phyloP scores from a whole-genome alignment of 202 grass and related monocot species.

The Schoenoplectus triqueter region DNA sequence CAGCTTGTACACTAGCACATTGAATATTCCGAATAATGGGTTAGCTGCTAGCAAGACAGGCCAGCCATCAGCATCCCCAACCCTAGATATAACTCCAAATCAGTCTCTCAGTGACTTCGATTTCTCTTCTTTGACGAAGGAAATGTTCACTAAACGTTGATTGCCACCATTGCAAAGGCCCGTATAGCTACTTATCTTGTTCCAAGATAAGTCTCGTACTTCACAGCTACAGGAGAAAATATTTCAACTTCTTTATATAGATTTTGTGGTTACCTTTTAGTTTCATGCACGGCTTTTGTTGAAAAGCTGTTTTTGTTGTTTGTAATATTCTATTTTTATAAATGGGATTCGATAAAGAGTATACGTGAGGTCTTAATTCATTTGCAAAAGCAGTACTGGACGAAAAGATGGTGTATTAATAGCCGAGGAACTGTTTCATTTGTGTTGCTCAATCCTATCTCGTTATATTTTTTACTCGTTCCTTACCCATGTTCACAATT shows the following conservation, averaged over 20 bases:
- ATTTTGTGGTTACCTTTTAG: slow-evolving; percentile 18
- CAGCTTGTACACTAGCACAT: slow-evolving; percentile 50
- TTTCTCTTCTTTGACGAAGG: slow-evolving; percentile 92
- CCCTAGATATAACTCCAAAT: slow-evolving; percentile 50
- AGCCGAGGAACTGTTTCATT: not conserved
- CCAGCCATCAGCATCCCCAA: slow-evolving; percentile 43
- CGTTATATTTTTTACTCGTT: not conserved
- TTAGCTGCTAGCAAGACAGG: slow-evolving; percentile 37
- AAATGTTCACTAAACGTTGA: slow-evolving; percentile 76
- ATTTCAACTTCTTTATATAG: slow-evolving; percentile 6
- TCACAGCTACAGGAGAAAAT: slow-evolving; percentile 15
- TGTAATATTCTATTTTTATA: slow-evolving; percentile 20
- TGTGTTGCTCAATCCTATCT: not conserved
- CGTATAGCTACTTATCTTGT: slow-evolving; percentile 13
- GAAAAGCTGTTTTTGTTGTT: slow-evolving; percentile 32
- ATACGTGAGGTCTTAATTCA: not conserved
- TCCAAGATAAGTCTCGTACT: not conserved
- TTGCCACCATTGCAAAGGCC: not conserved
- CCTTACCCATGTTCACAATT: not conserved
- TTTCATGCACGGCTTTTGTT: slow-evolving; percentile 6
- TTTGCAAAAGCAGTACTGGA: slow-evolving; percentile 1
- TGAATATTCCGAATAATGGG: slow-evolving; percentile 53
- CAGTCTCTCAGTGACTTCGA: slow-evolving; percentile 72
- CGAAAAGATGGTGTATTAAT: slow-evolving; percentile 1
- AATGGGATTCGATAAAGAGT: slow-evolving; percentile 9